Conservation (phyloP, 192 early-diverging fungal species). For the Podila clonocystis region DNA sequence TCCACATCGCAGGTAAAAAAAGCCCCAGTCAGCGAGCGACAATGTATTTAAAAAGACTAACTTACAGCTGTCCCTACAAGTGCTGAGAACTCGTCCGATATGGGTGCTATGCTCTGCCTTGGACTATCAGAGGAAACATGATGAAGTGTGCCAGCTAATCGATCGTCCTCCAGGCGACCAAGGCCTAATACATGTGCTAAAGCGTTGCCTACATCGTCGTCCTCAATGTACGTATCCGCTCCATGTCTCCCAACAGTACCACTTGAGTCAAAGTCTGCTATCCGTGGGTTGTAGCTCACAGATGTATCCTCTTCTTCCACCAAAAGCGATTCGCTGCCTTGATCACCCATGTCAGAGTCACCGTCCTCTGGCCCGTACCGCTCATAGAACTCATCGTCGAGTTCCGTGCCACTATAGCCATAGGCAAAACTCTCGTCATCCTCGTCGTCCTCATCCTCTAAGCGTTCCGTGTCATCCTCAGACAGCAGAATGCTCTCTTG, state of each 20-base stretch:
- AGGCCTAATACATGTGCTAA: neutral
- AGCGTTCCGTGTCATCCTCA: slow-evolving; percentile 5
- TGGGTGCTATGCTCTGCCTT: too few relatives aligned
- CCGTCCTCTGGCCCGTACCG: neutral
- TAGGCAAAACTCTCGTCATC: neutral
- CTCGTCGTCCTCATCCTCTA: slow-evolving; percentile 9
- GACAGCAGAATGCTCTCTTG: slow-evolving; percentile 2
- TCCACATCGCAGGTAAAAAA: too few relatives aligned
- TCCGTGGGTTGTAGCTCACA: neutral
- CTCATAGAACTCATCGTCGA: neutral
- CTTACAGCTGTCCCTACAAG: too few relatives aligned
- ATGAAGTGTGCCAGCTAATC: neutral
- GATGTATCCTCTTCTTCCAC: neutral
- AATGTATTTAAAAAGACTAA: too few relatives aligned
- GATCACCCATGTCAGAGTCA: neutral
- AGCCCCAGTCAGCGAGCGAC: too few relatives aligned
- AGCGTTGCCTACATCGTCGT: neutral
- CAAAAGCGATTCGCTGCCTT: neutral
- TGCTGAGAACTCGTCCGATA: too few relatives aligned
- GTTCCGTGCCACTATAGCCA: neutral
- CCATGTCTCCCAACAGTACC: neutral
- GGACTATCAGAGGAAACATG: neutral
- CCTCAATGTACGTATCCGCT: neutral
- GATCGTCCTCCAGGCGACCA: neutral
- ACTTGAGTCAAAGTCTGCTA: neutral